phyloP scores from a whole-genome alignment of 2,329 filamentous ascomycete species.

The Aspergillus chevalieri region DNA sequence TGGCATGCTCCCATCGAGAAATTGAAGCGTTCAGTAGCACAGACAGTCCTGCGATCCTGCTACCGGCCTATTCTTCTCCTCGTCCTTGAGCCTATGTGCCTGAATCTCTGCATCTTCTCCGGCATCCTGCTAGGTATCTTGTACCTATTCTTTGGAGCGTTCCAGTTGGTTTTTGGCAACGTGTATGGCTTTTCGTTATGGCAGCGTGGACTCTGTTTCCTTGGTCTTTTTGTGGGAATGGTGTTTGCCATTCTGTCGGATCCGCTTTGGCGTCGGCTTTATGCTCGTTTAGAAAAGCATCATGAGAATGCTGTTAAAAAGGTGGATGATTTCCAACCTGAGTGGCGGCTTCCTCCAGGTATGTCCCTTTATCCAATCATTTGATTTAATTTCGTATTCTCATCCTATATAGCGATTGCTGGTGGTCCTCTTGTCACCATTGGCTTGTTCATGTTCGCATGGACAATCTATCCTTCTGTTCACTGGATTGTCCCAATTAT shows the following conservation, averaged over 20 bases:
- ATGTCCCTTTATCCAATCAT: not conserved
- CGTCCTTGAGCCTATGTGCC: constrained; percentile 75
- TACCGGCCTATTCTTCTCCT: constrained; percentile 71
- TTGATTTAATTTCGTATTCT: constrained; percentile 3
- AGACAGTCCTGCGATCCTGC: constrained; percentile 53
- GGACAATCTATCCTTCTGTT: constrained; percentile 67
- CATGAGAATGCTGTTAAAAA: constrained; percentile 28
- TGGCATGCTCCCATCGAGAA: constrained; percentile 75
- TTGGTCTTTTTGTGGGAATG: constrained; percentile 49
- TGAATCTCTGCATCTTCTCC: constrained; percentile 74
- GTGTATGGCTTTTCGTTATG: constrained; percentile 72
- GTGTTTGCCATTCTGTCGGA: constrained; percentile 40
- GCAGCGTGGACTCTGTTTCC: constrained; percentile 72
- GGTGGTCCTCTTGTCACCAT: constrained; percentile 74
- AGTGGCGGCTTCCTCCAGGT: constrained; percentile 72
- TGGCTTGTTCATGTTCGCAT: constrained; percentile 83
- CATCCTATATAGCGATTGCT: constrained; percentile 45
- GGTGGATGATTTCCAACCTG: constrained; percentile 62
- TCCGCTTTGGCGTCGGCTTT: constrained; percentile 43
- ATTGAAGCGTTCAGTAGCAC: constrained; percentile 58
- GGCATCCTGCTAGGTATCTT: constrained; percentile 81
- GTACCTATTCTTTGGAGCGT: constrained; percentile 88
- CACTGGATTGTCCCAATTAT: constrained; percentile 74
- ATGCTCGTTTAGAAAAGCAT: constrained; percentile 36
- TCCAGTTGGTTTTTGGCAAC: constrained; percentile 68